Percentiles rank a stretch among this genome's conserved stretches.
Evolutionary conservation across 495 filamentous ascomycete species (phyloP).

Genomic region (Sordaria brevicollis): DNA sequence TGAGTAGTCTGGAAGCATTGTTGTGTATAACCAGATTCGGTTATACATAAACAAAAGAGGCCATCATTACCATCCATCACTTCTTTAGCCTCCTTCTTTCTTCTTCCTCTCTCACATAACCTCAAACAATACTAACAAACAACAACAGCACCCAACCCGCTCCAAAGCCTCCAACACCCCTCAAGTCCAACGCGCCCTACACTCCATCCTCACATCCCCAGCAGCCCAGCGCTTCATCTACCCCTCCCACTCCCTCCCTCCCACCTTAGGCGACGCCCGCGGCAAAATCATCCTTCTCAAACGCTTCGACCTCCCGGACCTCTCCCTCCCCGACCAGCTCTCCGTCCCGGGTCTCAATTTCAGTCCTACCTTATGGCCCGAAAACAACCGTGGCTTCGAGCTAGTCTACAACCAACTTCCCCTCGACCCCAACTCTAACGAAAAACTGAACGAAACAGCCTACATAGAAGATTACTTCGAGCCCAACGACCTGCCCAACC

Average conservation of each 20-base stretch:
- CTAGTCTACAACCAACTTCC: conserved; percentile 13
- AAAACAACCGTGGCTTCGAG: conserved; percentile 54
- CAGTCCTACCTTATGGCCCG: conserved; percentile 62
- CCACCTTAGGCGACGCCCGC: conserved; percentile 62
- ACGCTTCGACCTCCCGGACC: conserved; percentile 52
- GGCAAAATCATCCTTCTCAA: conserved; percentile 72
- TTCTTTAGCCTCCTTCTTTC: neutral
- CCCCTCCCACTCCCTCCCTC: conserved; percentile 52
- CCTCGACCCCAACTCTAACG: conserved; percentile 6
- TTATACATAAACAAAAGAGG: neutral
- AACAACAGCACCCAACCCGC: neutral
- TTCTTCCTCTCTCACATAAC: neutral
- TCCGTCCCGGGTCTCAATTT: conserved; percentile 57
- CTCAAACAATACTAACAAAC: neutral
- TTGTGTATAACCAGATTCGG: neutral
- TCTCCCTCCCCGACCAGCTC: conserved; percentile 29
- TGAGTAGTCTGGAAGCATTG: too few species aligned
- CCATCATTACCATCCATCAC: neutral
- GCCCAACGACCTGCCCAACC: conserved; percentile 41
- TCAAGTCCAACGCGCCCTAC: conserved; percentile 49
- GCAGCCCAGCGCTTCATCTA: conserved; percentile 44
- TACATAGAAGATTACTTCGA: conserved; percentile 86
- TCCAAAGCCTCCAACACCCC: conserved; percentile 33
- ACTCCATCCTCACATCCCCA: conserved; percentile 49
- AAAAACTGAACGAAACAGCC: conserved; percentile 54